Base-by-base conservation (phyloP, 2,329 filamentous ascomycete genomes). In the Podosphaera leucotricha region DNA sequence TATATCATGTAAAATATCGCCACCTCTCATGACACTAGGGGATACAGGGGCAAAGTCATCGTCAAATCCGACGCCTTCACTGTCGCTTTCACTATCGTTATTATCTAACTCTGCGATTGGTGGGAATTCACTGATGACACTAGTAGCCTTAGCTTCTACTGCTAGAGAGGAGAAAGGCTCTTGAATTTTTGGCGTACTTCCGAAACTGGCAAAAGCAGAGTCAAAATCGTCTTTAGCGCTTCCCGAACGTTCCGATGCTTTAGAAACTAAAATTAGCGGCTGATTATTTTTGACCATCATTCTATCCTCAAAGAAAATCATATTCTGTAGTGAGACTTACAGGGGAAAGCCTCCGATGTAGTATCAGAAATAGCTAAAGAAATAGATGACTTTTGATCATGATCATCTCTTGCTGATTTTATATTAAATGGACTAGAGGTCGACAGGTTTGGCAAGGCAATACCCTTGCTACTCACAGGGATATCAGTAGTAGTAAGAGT, bases 21-120 rank as follows among this genome's bases (percentile, higher is more conserved):
- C 39, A n/a, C 57, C 54, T 46, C 51, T 52, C 6, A 48, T 46
- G 43, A 56, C 52, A 15, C 48, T 52, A 43, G 57, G 55, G 18
- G 57, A 59, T 22, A 72, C 70, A 13, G 81, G 75, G 0, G 80
- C 77, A 57, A 95, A 95, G 59, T 94, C 79, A 57, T 98, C 90
- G 42, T 92, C 87, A 56, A 95, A 95, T 0, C 86, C 84, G 37
- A 82, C 84, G 41, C 72, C 72, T 41, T 83, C 81, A 47, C 74
- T 80, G 44, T 76, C 78, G 24, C 77, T 79, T 46, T 92, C 84
- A 24, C 80, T 86, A n/a, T 92, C 79, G 20, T 87, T 82, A 46
- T 86, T 80, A 24, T 75, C 70, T 46, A 94, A 63, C 57, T 87
- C 83, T n/a, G 79, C 77, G 47, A 95, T 93, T 0, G 87, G 90